Base-by-base conservation (phyloP, 352 stramenopile genomes). In the Pythium pyrilobum region DNA sequence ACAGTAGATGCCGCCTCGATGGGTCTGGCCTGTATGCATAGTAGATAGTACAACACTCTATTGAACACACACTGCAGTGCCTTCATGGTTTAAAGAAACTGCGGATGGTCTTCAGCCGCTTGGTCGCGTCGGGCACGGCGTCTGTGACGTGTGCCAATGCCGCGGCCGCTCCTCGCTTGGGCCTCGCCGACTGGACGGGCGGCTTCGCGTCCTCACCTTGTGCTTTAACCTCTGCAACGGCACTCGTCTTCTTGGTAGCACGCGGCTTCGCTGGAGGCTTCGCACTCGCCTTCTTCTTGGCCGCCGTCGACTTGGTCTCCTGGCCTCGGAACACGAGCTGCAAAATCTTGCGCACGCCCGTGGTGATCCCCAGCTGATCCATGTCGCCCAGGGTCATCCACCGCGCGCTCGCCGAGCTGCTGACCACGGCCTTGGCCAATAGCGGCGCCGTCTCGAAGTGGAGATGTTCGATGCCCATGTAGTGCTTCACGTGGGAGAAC, bases 401-500 rank as follows among this genome's bases (percentile, higher is more conserved):
- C 5, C 68, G 72, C 37, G 85, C 37, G 13, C 6, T 36, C 6
- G 50, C 38, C 5, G 23, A 18, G 23, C 60, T 45, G 6, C 56
- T 13, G 2, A 34, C 42, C 9, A 46, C 36, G 11, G 56, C 10
- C n/a, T 40, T 34, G 13, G 50, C 53, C 23, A 64, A 32, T 4
- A 37, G 20, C 5, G 69, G 74, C 23, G 62, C 41, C 10, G 43
- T 46, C 7, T 58, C 44, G 39, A 91, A 85, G 54, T 91, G 80
- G 20, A 95, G 10, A 48, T 92, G 81, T 59, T 95, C 82, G 25
- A 96, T 69, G 47, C 85, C 80, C 87, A 96, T 96, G 67, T 94
- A 73, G 33, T 96, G 87, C 69, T 91, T 92, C 12, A 95, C 73
- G 38, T 96, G 87, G 8, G 87, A 96, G 56, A 96, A 96, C n/a